Conservation (phyloP, 1,139 yeast genomes). For the Arxiozyma telluris region DNA sequence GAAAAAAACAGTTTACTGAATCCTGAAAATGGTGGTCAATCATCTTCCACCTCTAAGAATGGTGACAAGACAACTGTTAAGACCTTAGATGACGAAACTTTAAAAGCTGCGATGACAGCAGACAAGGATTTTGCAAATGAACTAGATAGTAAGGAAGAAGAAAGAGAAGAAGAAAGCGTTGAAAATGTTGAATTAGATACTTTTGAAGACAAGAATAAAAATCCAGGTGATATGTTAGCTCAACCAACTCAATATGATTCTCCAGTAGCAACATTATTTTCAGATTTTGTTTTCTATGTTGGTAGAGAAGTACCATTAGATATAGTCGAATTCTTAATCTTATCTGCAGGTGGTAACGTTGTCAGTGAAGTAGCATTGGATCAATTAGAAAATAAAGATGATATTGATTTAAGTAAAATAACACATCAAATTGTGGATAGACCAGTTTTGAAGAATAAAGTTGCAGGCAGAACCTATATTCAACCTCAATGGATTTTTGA, state of each 20-base stretch:
- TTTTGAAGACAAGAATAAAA: slow-evolving; percentile 53
- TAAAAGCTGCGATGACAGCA: slow-evolving; percentile 35
- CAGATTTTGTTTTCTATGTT: slow-evolving; percentile 69
- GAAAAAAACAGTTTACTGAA: slow-evolving; percentile 39
- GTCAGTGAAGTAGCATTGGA: slow-evolving; percentile 85
- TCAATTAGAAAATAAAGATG: slow-evolving; percentile 41
- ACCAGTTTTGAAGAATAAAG: slow-evolving; percentile 67
- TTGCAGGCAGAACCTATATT: slow-evolving; percentile 84
- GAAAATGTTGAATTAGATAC: slow-evolving; percentile 53
- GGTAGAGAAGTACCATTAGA: slow-evolving; percentile 97
- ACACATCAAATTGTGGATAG: slow-evolving; percentile 95
- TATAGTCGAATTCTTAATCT: slow-evolving; percentile 75
- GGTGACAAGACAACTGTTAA: neutral
- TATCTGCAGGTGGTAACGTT: slow-evolving; percentile 80
- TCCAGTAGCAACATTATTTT: slow-evolving; percentile 55
- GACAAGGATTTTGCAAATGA: slow-evolving; percentile 29
- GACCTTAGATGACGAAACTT: slow-evolving; percentile 28
- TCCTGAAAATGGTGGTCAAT: slow-evolving; percentile 8
- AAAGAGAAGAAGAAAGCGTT: slow-evolving; percentile 33
- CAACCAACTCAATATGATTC: slow-evolving; percentile 67
- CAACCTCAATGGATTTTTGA: slow-evolving; percentile 99
- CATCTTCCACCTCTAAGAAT: neutral
- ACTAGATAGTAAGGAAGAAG: slow-evolving; percentile 34
- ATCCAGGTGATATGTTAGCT: slow-evolving; percentile 63
- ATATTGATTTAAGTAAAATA: slow-evolving; percentile 55